Base-by-base conservation (phyloP, 2,329 filamentous ascomycete species). In the Beauveria pseudobassiana region DNA sequence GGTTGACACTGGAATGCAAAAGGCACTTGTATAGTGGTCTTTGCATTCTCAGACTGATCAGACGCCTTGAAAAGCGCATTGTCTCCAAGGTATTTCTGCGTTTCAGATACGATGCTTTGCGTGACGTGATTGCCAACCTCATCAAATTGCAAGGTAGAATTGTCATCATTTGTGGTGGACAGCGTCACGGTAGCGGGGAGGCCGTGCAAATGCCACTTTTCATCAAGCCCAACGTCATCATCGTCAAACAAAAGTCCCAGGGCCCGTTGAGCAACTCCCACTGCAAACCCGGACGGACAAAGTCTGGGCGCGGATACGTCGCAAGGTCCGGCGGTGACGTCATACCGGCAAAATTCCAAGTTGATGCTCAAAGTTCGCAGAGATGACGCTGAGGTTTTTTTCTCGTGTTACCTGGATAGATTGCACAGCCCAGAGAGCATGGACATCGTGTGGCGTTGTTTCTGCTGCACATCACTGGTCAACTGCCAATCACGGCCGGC, bases 191-290 rank as follows among this genome's bases (percentile, higher is more conserved):
- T 71, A 10, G 72, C 67, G 1, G 82, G 83, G 2, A 87, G 72
- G 16, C 81, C 78, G 1, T 70, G 70, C 5, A 77, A 71, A 6
- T 86, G 80, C 85, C 86, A 89, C 48, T 72, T 68, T 28, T 79
- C 69, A 4, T 68, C 62, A 1, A 85, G 73, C 0, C 87, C 86
- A 50, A 78, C 69, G 67, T 89, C 85, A 55, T 80, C 75, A 67
- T 89, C 86, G 69, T 89, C 87, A 63, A 88, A 88, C 52, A 84
- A 71, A 89, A 85, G 62, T 80, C 76, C 86, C 87, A 89, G 6
- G 78, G 73, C 1, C 86, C 85, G 65, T 89, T 83, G 52, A 89
- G 80, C 1, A 82, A 82, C 46, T 75, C 71, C 86, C 86, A 89
- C 51, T 75, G 78, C 30, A 86, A 77, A 28, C 76, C 69, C 38